Evolutionary conservation across 2,329 filamentous ascomycete species (phyloP).

Genomic region (Apiospora malaysiana): DNA sequence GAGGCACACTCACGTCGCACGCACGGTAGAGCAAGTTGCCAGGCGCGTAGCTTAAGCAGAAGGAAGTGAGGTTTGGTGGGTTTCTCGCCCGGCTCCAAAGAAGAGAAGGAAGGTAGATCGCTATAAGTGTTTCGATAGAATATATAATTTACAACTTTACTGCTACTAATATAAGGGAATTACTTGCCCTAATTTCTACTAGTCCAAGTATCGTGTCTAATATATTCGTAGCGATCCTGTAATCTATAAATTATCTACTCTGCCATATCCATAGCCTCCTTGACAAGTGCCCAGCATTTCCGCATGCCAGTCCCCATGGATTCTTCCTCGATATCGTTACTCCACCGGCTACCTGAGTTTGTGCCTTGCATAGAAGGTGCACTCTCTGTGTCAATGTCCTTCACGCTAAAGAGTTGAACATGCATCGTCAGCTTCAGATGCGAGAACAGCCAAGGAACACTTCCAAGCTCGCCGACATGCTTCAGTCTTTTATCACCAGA

Average conservation of each 20-base stretch:
- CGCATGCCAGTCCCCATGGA: slow-evolving; percentile 66
- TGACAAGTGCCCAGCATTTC: slow-evolving; percentile 59
- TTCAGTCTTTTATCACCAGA: slow-evolving; percentile 31
- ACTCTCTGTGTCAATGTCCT: slow-evolving; percentile 24
- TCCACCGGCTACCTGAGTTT: slow-evolving; percentile 41
- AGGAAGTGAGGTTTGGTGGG: not conserved
- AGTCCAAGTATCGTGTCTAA: not conserved
- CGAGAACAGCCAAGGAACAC: slow-evolving; percentile 63
- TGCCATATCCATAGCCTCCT: slow-evolving; percentile 28
- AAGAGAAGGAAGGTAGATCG: not conserved
- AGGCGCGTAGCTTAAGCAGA: not conserved
- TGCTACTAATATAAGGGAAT: not conserved
- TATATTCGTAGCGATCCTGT: not conserved
- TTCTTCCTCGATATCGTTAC: slow-evolving; percentile 50
- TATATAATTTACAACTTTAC: not conserved
- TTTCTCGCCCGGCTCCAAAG: not conserved
- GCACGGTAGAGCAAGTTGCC: not conserved
- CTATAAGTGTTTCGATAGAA: not conserved
- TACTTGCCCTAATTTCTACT: not conserved
- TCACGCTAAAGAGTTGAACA: slow-evolving; percentile 55
- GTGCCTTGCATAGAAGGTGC: slow-evolving; percentile 9
- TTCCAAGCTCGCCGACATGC: slow-evolving; percentile 52
- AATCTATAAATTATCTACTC: not conserved
- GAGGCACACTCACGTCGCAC: not conserved
- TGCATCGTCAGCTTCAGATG: slow-evolving; percentile 64